These are phyloP conservation scores for Starmerella geochares DNA, from an alignment of 805 yeast genomes.

Conservation along the genomic window DNA sequence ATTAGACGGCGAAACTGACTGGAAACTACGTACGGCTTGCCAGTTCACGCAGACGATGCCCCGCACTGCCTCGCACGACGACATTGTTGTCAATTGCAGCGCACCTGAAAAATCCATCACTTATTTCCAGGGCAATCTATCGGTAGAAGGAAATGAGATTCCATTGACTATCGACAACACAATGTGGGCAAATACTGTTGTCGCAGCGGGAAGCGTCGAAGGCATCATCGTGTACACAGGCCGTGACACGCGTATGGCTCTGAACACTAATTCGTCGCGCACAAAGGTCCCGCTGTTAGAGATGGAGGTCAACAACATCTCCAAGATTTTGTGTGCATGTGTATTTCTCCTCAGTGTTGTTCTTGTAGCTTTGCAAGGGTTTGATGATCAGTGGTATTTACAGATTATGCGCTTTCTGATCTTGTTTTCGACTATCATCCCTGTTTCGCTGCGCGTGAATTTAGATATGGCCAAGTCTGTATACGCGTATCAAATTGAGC, in stretches of 20 bases:
- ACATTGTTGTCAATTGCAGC: constrained; percentile 55
- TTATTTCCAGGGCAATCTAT: constrained; percentile 63
- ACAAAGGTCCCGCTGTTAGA: constrained; percentile 86
- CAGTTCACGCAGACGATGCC: constrained; percentile 54
- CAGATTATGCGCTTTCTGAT: constrained; percentile 85
- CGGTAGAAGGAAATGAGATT: constrained; percentile 44
- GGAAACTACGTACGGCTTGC: constrained; percentile 83
- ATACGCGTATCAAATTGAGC: constrained; percentile 89
- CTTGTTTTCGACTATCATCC: constrained; percentile 87
- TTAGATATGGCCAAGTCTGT: constrained; percentile 92
- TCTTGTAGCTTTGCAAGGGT: constrained; percentile 73
- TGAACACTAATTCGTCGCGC: constrained; percentile 81
- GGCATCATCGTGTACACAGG: constrained; percentile 91
- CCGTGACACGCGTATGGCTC: constrained; percentile 80
- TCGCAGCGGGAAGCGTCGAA: constrained; percentile 85
- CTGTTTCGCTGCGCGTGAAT: constrained; percentile 89
- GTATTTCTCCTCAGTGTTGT: constrained; percentile 69
- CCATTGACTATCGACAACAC: constrained; percentile 79
- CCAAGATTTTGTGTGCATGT: constrained; percentile 78
- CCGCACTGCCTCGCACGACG: constrained; percentile 31
- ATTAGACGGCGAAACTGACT: constrained; percentile 97
- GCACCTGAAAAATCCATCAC: constrained; percentile 81
- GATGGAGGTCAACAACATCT: constrained; percentile 75
- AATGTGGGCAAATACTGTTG: constrained; percentile 94
- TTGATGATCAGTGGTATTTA: constrained; percentile 65